These are phyloP conservation scores for Pisolithus marmoratus DNA, from an alignment of 768 basidiomycete species.

Conservation along the genomic window DNA sequence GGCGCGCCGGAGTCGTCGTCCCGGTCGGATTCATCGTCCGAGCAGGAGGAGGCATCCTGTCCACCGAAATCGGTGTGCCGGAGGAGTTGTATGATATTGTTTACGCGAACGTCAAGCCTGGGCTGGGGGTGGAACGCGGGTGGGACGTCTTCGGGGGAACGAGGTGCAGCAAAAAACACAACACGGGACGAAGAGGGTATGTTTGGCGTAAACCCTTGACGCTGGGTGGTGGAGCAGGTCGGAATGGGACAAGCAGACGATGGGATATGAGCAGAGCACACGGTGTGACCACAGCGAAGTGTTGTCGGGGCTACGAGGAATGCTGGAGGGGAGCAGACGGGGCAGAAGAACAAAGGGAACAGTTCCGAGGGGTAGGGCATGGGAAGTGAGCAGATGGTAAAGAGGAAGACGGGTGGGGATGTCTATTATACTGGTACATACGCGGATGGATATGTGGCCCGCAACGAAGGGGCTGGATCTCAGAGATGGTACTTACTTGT, in stretches of 20 bases:
- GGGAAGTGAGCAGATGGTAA: conserved; percentile 4
- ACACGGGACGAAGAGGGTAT: conserved; percentile 38
- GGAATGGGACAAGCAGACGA: conserved; percentile 30
- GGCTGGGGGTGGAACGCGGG: background rate
- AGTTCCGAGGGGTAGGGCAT: conserved; percentile 25
- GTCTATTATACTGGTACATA: conserved; percentile 1
- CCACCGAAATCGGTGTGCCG: conserved; percentile 13
- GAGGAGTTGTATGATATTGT: conserved; percentile 47
- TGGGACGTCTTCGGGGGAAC: conserved; percentile 11
- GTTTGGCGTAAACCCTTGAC: conserved; percentile 22
- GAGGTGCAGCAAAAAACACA: conserved; percentile 31
- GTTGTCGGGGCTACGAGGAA: conserved; percentile 43
- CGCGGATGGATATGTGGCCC: background rate
- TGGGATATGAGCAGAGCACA: conserved; percentile 58
- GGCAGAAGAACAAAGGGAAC: conserved; percentile 44
- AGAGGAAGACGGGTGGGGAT: background rate
- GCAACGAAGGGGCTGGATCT: conserved; percentile 13
- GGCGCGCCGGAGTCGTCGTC: conserved; percentile 5
- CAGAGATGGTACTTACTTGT: conserved; percentile 2
- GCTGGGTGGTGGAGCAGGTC: conserved; percentile 24
- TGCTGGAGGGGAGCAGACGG: conserved; percentile 39
- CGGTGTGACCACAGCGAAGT: conserved; percentile 78
- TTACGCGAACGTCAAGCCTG: conserved; percentile 50
- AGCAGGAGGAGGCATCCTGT: conserved; percentile 11
- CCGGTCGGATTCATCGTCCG: conserved; percentile 28